A percentile compares a stretch with the other conserved stretches of the same genome.
phyloP scores from a whole-genome alignment of 2,329 filamentous ascomycete species.

The Neophaeococcomyces aloes region DNA sequence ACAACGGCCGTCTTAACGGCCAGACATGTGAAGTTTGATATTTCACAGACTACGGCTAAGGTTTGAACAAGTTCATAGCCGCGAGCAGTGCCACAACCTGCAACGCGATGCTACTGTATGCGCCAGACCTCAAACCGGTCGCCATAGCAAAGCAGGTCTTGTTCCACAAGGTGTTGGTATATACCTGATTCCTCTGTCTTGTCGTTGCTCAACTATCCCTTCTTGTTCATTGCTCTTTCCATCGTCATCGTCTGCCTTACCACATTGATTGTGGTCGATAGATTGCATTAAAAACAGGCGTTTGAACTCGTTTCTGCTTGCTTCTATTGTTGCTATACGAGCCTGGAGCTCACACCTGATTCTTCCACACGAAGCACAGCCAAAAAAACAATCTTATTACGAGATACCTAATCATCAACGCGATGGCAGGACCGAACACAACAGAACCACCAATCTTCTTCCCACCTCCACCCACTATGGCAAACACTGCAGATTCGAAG shows the following conservation, averaged over 20 bases:
- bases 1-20: neutral
- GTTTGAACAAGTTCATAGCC: neutral
- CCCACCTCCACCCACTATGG: conserved; percentile 2
- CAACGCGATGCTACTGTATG: neutral
- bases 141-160: neutral
- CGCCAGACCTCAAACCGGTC: conserved; percentile 2
- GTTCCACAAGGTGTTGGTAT: neutral
- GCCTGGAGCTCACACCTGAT: too few relatives aligned
- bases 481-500: neutral
- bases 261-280: too few relatives aligned
- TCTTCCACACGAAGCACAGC: too few relatives aligned
- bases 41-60: neutral
- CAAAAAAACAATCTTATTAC: neutral
- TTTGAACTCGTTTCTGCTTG: too few relatives aligned
- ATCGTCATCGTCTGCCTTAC: too few relatives aligned
- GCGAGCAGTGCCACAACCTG: neutral
- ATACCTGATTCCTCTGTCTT: neutral
- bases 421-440: neutral
- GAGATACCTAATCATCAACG: neutral
- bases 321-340: too few relatives aligned
- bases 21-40: neutral
- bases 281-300: too few relatives aligned
- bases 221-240: too few relatives aligned
- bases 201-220: neutral
- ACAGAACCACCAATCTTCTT: conserved; percentile 2